These are phyloP conservation scores for Diaporthe sp. DNA, from an alignment of 2,329 filamentous ascomycete genomes.

Conservation along the genomic window DNA sequence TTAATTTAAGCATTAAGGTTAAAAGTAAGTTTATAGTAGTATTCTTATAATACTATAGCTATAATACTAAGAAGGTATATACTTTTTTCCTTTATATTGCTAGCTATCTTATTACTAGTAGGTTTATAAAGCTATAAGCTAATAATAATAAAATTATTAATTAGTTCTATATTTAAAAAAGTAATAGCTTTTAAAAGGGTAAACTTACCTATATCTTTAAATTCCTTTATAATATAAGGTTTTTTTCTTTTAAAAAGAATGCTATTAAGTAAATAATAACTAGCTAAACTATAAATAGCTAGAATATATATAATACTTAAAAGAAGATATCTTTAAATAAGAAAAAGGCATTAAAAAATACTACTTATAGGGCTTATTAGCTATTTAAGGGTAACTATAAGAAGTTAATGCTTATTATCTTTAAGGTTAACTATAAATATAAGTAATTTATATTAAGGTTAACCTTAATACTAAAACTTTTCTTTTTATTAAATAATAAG, in stretches of 20 bases:
- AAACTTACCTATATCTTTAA: background rate
- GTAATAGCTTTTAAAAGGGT: background rate
- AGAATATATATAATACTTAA: background rate
- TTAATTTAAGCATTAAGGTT: background rate
- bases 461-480: background rate
- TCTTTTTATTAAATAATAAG: background rate
- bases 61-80: background rate
- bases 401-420: background rate
- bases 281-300: background rate
- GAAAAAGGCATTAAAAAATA: accelerated
- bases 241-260: background rate
- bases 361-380: background rate
- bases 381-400: background rate
- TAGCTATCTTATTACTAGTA: background rate
- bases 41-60: background rate
- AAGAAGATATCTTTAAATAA: background rate
- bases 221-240: background rate
- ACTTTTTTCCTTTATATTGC: background rate
- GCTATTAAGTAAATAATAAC: background rate
- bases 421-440: background rate
- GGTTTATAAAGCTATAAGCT: background rate
- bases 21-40: background rate
- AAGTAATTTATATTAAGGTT: background rate
- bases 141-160: background rate
- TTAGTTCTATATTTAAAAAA: background rate